A percentile compares a stretch with the other conserved stretches of the same genome.
These are phyloP conservation scores for Oryza meridionalis DNA, from an alignment of 176 grass and related monocot species.

Conservation along the genomic window DNA sequence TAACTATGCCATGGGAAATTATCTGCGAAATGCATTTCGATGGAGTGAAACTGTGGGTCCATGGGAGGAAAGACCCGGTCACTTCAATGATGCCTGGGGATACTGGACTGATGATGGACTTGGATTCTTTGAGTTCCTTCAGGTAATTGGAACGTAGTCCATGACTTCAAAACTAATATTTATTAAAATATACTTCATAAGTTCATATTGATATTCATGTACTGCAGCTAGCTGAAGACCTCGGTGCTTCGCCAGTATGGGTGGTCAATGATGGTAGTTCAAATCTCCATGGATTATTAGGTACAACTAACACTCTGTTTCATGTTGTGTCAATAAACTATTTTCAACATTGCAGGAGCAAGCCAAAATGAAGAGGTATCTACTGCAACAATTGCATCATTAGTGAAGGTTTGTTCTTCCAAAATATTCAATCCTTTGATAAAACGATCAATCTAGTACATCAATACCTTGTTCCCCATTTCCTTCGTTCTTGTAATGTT, in stretches of 20 bases:
- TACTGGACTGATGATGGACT: constrained; percentile 96
- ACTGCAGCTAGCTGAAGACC: constrained; percentile 81
- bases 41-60: constrained; percentile 88
- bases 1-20: constrained; percentile 84
- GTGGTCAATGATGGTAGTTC: constrained; percentile 87
- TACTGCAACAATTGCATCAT: constrained; percentile 60
- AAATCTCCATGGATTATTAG: constrained; percentile 10
- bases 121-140: constrained; percentile 93
- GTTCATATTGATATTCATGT: constrained; percentile 37
- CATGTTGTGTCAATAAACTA: constrained; percentile 5
- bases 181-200: constrained; percentile 17
- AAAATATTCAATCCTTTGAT: not conserved
- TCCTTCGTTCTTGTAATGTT: constrained; percentile 21
- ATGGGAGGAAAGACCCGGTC: constrained; percentile 91
- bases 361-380: constrained; percentile 75
- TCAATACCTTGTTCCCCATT: constrained; percentile 9
- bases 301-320: constrained; percentile 22
- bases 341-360: constrained; percentile 60
- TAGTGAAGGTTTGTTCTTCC: constrained; percentile 71
- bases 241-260: constrained; percentile 80
- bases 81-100: constrained; percentile 87
- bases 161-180: not conserved
- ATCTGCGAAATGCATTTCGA: constrained; percentile 81
- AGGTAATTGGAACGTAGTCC: constrained; percentile 45
- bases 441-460: not conserved